Conservation (phyloP, 1,139 yeast species). For the Saccharomyces hybrid region DNA sequence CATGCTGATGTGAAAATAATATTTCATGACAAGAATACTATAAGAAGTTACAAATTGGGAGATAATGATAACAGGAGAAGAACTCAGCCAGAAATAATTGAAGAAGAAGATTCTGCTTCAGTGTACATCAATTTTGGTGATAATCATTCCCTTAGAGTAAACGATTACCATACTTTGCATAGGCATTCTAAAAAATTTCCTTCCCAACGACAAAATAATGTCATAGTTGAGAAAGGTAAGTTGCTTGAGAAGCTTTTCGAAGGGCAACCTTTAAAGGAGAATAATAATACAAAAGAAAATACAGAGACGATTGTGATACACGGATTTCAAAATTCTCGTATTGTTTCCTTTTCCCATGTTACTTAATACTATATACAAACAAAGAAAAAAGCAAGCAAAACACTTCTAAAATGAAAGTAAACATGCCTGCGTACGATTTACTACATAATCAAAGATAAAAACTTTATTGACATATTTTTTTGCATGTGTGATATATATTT, state of each 20-base stretch:
- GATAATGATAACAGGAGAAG: background rate
- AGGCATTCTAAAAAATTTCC: background rate
- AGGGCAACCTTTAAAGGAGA: background rate
- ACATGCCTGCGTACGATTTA: background rate
- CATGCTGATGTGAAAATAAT: conserved; percentile 28
- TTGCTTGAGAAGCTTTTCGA: background rate
- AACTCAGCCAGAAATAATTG: background rate
- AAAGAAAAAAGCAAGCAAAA: background rate
- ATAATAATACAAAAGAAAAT: background rate
- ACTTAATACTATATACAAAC: background rate
- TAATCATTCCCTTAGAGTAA: conserved; percentile 3
- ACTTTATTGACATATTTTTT: background rate
- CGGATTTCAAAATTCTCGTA: background rate
- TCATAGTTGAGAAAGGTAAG: too few species aligned
- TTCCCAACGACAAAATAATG: background rate
- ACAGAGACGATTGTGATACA: background rate
- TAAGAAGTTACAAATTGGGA: conserved; percentile 16
- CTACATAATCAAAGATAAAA: background rate
- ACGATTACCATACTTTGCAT: conserved; percentile 3
- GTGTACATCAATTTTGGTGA: conserved; percentile 4
- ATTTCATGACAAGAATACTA: conserved; percentile 25
- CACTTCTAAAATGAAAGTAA: background rate
- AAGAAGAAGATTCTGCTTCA: background rate
- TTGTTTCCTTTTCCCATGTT: background rate
- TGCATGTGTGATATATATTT: background rate